A percentile compares a stretch with the other conserved stretches of the same genome.
Conservation (phyloP, 2,329 filamentous ascomycete species). For the Arthrocladium fulminans region DNA sequence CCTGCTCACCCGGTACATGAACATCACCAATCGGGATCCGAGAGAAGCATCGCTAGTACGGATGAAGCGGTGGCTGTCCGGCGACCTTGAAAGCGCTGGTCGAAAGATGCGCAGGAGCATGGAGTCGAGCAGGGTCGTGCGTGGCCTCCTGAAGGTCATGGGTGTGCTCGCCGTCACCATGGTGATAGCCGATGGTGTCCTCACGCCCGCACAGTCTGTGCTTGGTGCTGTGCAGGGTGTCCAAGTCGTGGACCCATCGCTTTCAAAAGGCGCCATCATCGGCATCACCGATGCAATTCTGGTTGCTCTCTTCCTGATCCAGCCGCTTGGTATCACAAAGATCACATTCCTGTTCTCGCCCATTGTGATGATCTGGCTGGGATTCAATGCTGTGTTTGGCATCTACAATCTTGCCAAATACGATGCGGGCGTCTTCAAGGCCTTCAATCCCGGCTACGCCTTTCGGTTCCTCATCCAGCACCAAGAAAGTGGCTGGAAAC, state of each 20-base stretch:
- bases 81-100: slow-evolving; percentile 38
- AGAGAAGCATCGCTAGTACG: slow-evolving; percentile 38
- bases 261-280: slow-evolving; percentile 39
- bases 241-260: slow-evolving; percentile 39
- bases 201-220: slow-evolving; percentile 50
- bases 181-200: slow-evolving; percentile 48
- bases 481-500: slow-evolving; percentile 43
- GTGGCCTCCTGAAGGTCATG: slow-evolving; percentile 41
- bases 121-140: slow-evolving; percentile 40
- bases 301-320: slow-evolving; percentile 44
- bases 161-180: slow-evolving; percentile 47
- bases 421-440: slow-evolving; percentile 43
- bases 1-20: slow-evolving; percentile 44
- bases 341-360: slow-evolving; percentile 44
- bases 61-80: slow-evolving; percentile 39
- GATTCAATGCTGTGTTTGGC: slow-evolving; percentile 44
- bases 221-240: slow-evolving; percentile 49
- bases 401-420: slow-evolving; percentile 43
- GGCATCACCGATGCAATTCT: slow-evolving; percentile 47
- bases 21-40: slow-evolving; percentile 46
- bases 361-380: slow-evolving; percentile 49
- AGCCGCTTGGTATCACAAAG: slow-evolving; percentile 47
- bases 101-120: slow-evolving; percentile 37
- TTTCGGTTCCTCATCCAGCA: slow-evolving; percentile 44
- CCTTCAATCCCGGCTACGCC: slow-evolving; percentile 43